Evolutionary conservation across 2,329 filamentous ascomycete species (phyloP), one percentile per base, ranked within the genome.

Genomic region (Canariomyces notabilis): DNA sequence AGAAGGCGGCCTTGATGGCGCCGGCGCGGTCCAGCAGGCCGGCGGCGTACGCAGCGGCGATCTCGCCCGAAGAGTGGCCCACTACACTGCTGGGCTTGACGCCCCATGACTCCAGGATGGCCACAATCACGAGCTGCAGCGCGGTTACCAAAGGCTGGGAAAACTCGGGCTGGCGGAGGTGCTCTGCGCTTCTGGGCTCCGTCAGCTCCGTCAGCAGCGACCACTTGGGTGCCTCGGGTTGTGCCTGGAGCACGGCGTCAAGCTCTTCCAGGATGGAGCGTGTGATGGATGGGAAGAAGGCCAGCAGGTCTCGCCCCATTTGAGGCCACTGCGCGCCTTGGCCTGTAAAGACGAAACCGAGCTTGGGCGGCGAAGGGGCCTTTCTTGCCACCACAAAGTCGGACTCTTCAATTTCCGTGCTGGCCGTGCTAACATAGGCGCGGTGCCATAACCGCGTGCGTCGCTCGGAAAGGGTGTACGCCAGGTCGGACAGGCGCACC

Each of bases 121-220:
- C 57, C 0, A 68, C 45, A 1, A 67, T 39, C n/a, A 41, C 59
- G 4, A 70, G 46, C 44, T 70, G 68, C 1, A 71, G 33, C 0
- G 65, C 64, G 1, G 65, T 67, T 39, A 61, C 67, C 2, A 64
- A 32, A 6, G 65, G 62, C 38, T 68, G 65, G 6, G 58, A 59
- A 23, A 64, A 54, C n/a, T 57, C 50, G 4, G 56, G 54, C 37
- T 60, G 48, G 9, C 57, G 34, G 5, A 64, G 20, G 16, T 54
- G 46, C 32, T 54, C 44, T 1, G 55, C 36, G 2, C 48, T 36
- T 1, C 48, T 34, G 2, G 36, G 9, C 12, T 56, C 50, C 1
- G 36, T 51, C 2, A 61, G 42, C 23, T 55, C 55, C 0, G 9
- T 16, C 0, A 54, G 6, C 0, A 61, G 37, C 0, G 47, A 41